Percentiles rank a stretch among this genome's conserved stretches.
Conservation (phyloP, 2,329 filamentous ascomycete species). For the Neurospora sp. region DNA sequence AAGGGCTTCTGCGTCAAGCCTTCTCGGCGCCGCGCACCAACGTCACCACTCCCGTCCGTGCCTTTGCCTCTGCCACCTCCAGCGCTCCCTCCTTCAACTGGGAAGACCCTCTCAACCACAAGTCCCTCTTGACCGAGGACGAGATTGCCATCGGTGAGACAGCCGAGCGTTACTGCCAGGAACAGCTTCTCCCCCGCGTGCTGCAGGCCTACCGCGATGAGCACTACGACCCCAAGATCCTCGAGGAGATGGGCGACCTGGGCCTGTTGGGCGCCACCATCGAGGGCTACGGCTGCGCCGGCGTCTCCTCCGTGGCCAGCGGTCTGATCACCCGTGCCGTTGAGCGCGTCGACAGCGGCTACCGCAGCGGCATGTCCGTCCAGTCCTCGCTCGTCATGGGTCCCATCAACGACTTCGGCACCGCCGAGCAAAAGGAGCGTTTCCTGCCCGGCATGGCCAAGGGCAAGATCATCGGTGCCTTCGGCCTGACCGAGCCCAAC, state of each 20-base stretch:
- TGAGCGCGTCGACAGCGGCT: constrained; percentile 77
- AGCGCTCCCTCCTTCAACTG: constrained; percentile 57
- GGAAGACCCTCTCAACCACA: constrained; percentile 74
- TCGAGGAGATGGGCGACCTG: constrained; percentile 78
- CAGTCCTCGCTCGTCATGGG: constrained; percentile 82
- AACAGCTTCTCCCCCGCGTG: constrained; percentile 74
- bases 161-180: constrained; percentile 88
- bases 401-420: constrained; percentile 73
- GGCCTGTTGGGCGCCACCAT: constrained; percentile 75
- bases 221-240: constrained; percentile 67
- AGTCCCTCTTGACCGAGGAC: constrained; percentile 75
- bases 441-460: constrained; percentile 68
- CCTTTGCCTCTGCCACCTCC: constrained; percentile 13
- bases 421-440: constrained; percentile 68
- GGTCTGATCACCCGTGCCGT: constrained; percentile 79
- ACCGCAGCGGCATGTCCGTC: constrained; percentile 79
- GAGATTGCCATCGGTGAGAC: constrained; percentile 85
- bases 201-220: constrained; percentile 64
- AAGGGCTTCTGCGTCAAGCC: constrained; percentile 4
- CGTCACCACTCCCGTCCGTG: constrained; percentile 1
- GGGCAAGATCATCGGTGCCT: constrained; percentile 68
- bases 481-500: constrained; percentile 80
- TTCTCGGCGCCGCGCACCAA: neutral
- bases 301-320: constrained; percentile 69
- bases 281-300: constrained; percentile 73